Conservation (phyloP, 257 asterid genomes). For the Nicotiana otophora region DNA sequence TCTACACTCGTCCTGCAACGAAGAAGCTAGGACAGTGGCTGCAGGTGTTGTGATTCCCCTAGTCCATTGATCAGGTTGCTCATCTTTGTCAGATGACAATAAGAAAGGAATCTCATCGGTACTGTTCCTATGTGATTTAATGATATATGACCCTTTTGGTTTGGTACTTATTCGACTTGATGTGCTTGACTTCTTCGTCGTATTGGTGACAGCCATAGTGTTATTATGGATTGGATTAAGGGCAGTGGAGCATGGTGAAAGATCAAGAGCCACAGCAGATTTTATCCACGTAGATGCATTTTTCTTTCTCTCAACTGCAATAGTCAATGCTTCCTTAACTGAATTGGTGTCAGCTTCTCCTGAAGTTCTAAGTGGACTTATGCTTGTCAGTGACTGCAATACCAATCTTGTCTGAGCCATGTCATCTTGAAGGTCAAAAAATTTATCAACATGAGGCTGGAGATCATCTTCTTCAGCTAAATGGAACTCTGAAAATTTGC, state of each 20-base stretch:
- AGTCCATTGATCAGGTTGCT: constrained; percentile 31
- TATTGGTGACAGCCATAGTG: constrained; percentile 15
- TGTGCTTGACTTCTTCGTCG: constrained; percentile 19
- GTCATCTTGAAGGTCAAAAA: constrained; percentile 47
- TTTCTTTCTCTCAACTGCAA: constrained; percentile 53
- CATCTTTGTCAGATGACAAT: constrained; percentile 32
- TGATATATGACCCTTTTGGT: constrained; percentile 29
- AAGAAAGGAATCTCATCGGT: constrained; percentile 21
- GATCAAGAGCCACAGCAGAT: constrained; percentile 65
- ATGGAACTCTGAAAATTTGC: constrained; percentile 56
- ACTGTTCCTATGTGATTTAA: constrained; percentile 23
- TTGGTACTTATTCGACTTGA: constrained; percentile 3
- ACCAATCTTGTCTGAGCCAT: constrained; percentile 40
- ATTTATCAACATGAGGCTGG: constrained; percentile 49
- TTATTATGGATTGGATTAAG: constrained; percentile 14
- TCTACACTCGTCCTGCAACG: constrained; percentile 48
- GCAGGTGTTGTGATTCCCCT: constrained; percentile 32
- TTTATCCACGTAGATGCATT: constrained; percentile 53
- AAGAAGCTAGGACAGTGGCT: constrained; percentile 31
- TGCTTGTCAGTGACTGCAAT: constrained; percentile 46
- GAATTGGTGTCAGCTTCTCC: constrained; percentile 33
- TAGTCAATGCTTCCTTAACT: constrained; percentile 40
- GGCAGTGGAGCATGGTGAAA: constrained; percentile 31
- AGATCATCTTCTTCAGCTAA: constrained; percentile 44
- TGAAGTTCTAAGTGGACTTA: constrained; percentile 40